Base-by-base conservation (phyloP, 495 filamentous ascomycete genomes). In the Recurvomyces mirabilis region DNA sequence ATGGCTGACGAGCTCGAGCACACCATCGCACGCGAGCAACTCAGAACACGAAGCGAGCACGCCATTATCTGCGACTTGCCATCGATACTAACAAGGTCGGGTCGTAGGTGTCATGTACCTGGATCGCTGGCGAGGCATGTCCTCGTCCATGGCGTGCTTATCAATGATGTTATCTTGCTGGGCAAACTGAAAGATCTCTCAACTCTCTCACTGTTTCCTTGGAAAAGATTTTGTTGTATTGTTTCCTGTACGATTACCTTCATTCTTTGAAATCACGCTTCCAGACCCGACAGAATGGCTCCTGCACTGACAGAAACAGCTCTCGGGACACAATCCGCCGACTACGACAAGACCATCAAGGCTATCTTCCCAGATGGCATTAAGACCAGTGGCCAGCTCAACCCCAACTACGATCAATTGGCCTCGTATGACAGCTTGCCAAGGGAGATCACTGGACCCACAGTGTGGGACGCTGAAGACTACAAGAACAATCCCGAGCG, bases 331-430 rank as follows among this genome's bases (percentile, higher is more conserved):
- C 47, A 26, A 19, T 10, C 41, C 14, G 45, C 46, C 29, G 38
- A 26, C 34, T 45, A 47, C 33, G 37, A 41, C 20, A 24, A 42
- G 11, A 30, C 58, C 10, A 52, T 56, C 18, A 52, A 47, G 39
- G 36, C 35, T 41, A 53, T 60, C 40, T 64, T 60, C 49, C 61
- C 59, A 13, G 62, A 63, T 43, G 60, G 62, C 42, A 58, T 63
- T 49, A 65, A 78, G 59, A 87, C 83, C 19, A 82, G 79, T 4
- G 86, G 87, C 37, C 86, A 93, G 61, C 79, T 86, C 43, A 70
- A 79, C 1, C 87, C 87, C 2, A 59, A 84, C 6, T 81, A 80
- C 58, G 69, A 79, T 19, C 58, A 71, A 29, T 61, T 93, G 9
- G 66, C 64, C 23, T 75, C 80, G 0, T 94, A 87, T 57, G 68